phyloP scores from a whole-genome alignment of 331 rosid genomes.

The Phaseolus coccineus region DNA sequence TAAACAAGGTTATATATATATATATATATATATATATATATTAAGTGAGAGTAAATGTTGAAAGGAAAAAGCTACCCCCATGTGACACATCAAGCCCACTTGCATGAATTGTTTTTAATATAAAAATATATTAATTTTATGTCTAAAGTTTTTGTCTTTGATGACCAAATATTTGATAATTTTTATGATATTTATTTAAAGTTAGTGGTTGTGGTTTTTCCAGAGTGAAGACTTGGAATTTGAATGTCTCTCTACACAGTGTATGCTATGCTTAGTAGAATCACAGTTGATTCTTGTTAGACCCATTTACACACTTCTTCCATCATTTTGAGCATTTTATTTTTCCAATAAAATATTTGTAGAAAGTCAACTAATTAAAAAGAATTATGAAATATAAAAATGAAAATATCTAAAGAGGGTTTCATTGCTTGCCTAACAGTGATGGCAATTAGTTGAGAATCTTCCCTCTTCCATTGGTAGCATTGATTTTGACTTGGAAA shows the following conservation, averaged over 20 bases:
- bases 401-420: neutral
- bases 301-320: neutral
- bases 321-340: neutral
- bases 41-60: neutral
- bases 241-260: neutral
- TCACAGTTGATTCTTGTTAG: too few relatives aligned
- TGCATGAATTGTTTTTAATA: neutral
- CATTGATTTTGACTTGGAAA: slow-evolving; percentile 34
- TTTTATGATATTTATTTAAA: neutral
- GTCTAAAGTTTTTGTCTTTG: neutral
- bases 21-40: neutral
- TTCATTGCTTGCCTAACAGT: slow-evolving; percentile 34
- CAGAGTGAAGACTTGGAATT: neutral
- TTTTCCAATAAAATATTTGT: too few relatives aligned
- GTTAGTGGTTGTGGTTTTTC: neutral
- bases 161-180: neutral
- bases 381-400: neutral
- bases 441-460: slow-evolving; percentile 27
- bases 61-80: neutral
- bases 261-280: too few relatives aligned
- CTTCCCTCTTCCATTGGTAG: slow-evolving; percentile 21
- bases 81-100: neutral
- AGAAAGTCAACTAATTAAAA: too few relatives aligned
- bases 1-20: too few relatives aligned
- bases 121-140: neutral